phyloP scores from a whole-genome alignment of 306 rosid species.

The Dalbergia cochinchinensis region DNA sequence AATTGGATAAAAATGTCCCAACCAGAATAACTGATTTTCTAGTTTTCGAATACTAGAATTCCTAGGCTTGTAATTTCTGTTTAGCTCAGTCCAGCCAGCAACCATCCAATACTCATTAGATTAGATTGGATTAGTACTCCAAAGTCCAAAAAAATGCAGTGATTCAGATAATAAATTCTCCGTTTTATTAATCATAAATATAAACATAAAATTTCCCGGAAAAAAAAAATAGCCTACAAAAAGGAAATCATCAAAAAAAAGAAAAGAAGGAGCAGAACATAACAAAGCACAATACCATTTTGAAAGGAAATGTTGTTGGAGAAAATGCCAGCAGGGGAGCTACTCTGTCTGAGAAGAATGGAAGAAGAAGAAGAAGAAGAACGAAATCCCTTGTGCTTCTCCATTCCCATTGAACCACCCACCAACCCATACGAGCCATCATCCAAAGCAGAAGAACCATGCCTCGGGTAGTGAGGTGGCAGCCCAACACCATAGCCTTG shows the following conservation, averaged over 20 bases:
- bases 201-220: background rate
- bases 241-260: background rate
- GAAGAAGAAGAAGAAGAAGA: constrained; percentile 45
- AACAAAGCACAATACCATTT: constrained; percentile 63
- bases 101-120: background rate
- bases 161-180: background rate
- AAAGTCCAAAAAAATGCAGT: background rate
- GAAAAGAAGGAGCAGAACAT: background rate
- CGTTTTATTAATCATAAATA: background rate
- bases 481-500: constrained; percentile 52
- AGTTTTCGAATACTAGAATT: constrained; percentile 2
- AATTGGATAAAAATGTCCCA: constrained; percentile 26
- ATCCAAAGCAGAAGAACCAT: constrained; percentile 57
- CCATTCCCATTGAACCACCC: constrained; percentile 60
- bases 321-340: constrained; percentile 90
- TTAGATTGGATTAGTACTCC: background rate
- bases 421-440: constrained; percentile 63
- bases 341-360: constrained; percentile 74
- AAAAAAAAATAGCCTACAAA: background rate
- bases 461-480: constrained; percentile 92
- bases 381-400: constrained; percentile 43
- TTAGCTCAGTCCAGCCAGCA: background rate
- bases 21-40: background rate
- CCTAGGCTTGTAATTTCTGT: background rate
- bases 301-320: constrained; percentile 63